Conservation (phyloP, 805 yeast species). For the Wickerhamomyces strasburgensis region DNA sequence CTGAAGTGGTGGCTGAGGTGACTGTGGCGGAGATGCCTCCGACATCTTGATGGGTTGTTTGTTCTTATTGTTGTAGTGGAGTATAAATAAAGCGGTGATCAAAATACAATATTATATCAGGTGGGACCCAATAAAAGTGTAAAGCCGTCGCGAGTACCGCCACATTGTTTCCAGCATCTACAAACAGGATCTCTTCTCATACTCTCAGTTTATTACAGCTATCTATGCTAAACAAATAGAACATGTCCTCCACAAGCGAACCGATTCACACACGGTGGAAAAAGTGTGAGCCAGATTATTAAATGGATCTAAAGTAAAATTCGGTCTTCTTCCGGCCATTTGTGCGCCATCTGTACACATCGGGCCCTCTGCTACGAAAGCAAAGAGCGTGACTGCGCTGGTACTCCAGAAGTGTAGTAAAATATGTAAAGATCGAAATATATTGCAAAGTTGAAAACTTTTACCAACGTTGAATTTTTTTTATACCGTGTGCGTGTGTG, state of each 20-base stretch:
- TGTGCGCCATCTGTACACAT: constrained; percentile 23
- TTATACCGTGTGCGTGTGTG: no score
- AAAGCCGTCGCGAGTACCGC: no score
- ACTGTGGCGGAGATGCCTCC: no score
- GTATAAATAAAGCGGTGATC: no score
- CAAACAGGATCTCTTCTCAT: no score
- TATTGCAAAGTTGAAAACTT: not conserved
- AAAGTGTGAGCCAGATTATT: constrained; percentile 22
- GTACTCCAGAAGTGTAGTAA: constrained; percentile 27
- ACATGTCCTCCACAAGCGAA: constrained; percentile 29
- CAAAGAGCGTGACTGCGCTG: constrained; percentile 26
- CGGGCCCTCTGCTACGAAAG: constrained; percentile 12
- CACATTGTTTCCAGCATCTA: no score
- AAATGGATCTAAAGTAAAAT: constrained; percentile 21
- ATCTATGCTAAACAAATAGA: not conserved
- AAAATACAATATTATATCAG: no score
- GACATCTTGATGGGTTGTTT: no score
- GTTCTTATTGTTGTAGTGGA: not conserved
- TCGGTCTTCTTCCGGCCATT: constrained; percentile 28
- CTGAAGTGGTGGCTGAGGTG: constrained; percentile 6
- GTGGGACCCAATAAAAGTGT: no score
- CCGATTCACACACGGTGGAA: constrained; percentile 16
- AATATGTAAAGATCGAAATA: constrained; percentile 18
- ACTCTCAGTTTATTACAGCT: not conserved
- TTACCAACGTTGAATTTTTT: not conserved